Percentiles rank a stretch among this genome's conserved stretches.
These are phyloP conservation scores for Nicotiana undulata DNA, from an alignment of 257 asterid species.

Conservation along the genomic window DNA sequence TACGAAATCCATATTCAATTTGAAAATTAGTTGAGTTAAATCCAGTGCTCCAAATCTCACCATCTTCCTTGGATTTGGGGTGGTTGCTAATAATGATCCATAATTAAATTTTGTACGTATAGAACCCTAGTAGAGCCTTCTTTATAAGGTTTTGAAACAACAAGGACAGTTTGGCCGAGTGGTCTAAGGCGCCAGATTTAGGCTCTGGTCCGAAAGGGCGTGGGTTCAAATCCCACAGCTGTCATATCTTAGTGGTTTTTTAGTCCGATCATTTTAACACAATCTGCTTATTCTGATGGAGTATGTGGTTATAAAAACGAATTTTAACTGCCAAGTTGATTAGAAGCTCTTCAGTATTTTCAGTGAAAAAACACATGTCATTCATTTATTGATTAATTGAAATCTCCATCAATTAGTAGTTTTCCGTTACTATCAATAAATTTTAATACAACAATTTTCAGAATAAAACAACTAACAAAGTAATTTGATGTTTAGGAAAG, in stretches of 20 bases:
- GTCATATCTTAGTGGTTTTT: slow-evolving; percentile 17
- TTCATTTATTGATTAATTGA: background rate
- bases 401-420: background rate
- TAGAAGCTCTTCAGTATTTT: background rate
- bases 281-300: background rate
- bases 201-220: slow-evolving; percentile 99
- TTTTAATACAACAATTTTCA: too few relatives aligned
- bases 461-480: too few relatives aligned
- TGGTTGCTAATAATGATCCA: too few relatives aligned
- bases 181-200: slow-evolving; percentile 99
- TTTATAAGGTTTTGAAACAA: too few relatives aligned
- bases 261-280: background rate
- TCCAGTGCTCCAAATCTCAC: too few relatives aligned
- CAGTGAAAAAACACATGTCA: background rate
- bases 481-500: too few relatives aligned
- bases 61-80: too few relatives aligned
- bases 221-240: slow-evolving; percentile 99
- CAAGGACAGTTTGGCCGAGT: slow-evolving; percentile 97
- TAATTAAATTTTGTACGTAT: too few relatives aligned
- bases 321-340: background rate
- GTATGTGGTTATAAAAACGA: background rate
- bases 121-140: too few relatives aligned
- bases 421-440: too few relatives aligned
- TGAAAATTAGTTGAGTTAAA: too few relatives aligned
- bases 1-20: too few relatives aligned